Evolutionary conservation across 2,329 filamentous ascomycete genomes (phyloP), one percentile per base, ranked within the genome.

Genomic region (Paecilomyces sp.): DNA sequence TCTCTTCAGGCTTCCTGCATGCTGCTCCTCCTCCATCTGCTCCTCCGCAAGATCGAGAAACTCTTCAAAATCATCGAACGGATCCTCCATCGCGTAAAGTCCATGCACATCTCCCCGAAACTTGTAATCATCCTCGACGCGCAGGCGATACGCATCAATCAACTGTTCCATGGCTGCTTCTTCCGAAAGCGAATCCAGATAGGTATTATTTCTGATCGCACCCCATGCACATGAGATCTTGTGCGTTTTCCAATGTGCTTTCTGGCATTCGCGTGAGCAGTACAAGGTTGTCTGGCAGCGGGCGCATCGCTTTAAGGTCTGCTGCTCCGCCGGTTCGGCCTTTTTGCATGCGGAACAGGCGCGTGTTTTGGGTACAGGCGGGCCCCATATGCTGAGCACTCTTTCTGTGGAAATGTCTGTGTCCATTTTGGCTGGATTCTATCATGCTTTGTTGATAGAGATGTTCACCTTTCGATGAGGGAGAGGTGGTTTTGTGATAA

Each of bases 201-300:
- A 71, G 22, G 58, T 59, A 41, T 64, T 64, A 24, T 60, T 62
- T 5, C 55, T 57, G 18, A 64, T 64, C 58, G 67, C 67, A 30
- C 65, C 66, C 55, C 63, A 64, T 3, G 62, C 64, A 59, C 68
- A 70, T 36, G 64, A 63, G 13, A 57, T 55, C 36, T 66, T 68
- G 59, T 70, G 68, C 25, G 62, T 60, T 33, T 61, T 63, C 68
- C 68, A 70, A 51, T 70, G 61, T 28, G 60, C 62, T 56, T 67
- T 68, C 58, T 70, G 68, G 57, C 68, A 70, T 51, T 77, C 75
- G 33, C 74, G 72, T 51, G 78, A 80, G 73, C 82, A 85, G 68
- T 84, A 84, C 28, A 65, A 69, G 0, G 74, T 74, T 0, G 62
- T 62, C 18, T 71, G 72, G 73, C 81, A 83, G 63, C 78, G 80